A percentile compares a stretch with the other conserved stretches of the same genome.
Conservation (phyloP, 306 rosid species). For the Luffa aegyptiaca region DNA sequence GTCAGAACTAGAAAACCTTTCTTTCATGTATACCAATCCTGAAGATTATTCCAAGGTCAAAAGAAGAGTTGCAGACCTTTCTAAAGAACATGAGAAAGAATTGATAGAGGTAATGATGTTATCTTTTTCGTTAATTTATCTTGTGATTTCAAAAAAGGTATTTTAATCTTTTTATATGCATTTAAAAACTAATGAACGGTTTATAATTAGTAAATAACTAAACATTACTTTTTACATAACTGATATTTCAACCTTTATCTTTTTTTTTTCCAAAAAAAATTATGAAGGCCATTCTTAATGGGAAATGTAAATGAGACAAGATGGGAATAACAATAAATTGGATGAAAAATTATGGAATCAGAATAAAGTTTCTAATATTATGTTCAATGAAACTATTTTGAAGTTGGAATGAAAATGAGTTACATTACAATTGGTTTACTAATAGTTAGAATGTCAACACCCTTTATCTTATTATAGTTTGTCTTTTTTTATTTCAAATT, state of each 20-base stretch:
- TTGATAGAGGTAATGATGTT: slow-evolving; percentile 58
- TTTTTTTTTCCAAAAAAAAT: neutral
- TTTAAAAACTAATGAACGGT: neutral
- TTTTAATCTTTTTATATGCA: neutral
- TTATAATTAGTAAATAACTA: neutral
- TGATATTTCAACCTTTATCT: neutral
- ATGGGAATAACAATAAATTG: neutral
- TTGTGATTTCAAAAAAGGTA: slow-evolving; percentile 2
- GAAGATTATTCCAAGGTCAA: slow-evolving; percentile 92
- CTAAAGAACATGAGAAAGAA: slow-evolving; percentile 91
- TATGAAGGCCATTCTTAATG: neutral
- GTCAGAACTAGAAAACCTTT: slow-evolving; percentile 94
- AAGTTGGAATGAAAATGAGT: neutral
- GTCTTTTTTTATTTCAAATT: too few species aligned
- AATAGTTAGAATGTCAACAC: neutral
- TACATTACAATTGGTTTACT: neutral
- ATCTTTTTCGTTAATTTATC: slow-evolving; percentile 14
- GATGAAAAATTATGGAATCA: neutral
- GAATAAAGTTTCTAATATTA: neutral
- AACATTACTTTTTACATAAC: neutral
- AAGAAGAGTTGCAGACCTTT: slow-evolving; percentile 76
- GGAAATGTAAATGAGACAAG: neutral
- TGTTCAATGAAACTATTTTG: neutral
- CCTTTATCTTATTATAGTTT: too few species aligned
- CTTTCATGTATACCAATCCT: slow-evolving; percentile 86